Base-by-base conservation (phyloP, 1,284 basidiomycete genomes). In the Inonotus hispidus region DNA sequence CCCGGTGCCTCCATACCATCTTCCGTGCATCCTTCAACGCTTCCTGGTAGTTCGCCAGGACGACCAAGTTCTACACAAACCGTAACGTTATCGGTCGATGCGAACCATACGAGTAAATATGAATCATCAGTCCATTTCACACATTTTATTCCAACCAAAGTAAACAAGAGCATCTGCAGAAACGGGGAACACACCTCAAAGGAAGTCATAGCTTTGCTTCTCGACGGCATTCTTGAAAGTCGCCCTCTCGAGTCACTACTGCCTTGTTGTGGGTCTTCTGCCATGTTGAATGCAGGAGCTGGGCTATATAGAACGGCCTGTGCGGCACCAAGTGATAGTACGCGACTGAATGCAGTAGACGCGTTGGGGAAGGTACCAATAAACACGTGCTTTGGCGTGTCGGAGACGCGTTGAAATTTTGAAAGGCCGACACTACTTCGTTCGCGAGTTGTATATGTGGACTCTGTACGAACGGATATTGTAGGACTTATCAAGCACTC, bases 1-100 rank as follows among this genome's bases (percentile, higher is more conserved):
- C 92, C 65, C 83, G 77, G 66, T 90, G 85, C 38, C 93, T 79
- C 92, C 93, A 96, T 1, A 96, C 84, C 68, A 93, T 86, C 70
- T 82, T 86, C 47, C 83, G 77, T 0, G 91, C 87, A 60, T 86
- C 87, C 62, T 75, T 80, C 43, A 92, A 76, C 1, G 81, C 75
- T 62, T 88, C 84, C 67, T 90, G 88, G 71, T 91, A 85, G 70
- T 92, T 90, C 10, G 89, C 88, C 52, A 92, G 79, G 16, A 84
- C 87, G 53, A 92, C 87, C 8, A 92, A 74, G 68, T 92, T 92
- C 69, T 92, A 41, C 16, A 45, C 41, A 14, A 27, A 25, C 14
- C 16, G 41, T 21, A 45, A 45, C 41, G 41, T 16, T 45, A 39
- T 39, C 16, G 21, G 41, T 45, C 41, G 16, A 45, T 45, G 5